A percentile compares a stretch with the other conserved stretches of the same genome.
Conservation (phyloP, 2,329 filamentous ascomycete species). For the Aspergillus pseudotamarii region DNA sequence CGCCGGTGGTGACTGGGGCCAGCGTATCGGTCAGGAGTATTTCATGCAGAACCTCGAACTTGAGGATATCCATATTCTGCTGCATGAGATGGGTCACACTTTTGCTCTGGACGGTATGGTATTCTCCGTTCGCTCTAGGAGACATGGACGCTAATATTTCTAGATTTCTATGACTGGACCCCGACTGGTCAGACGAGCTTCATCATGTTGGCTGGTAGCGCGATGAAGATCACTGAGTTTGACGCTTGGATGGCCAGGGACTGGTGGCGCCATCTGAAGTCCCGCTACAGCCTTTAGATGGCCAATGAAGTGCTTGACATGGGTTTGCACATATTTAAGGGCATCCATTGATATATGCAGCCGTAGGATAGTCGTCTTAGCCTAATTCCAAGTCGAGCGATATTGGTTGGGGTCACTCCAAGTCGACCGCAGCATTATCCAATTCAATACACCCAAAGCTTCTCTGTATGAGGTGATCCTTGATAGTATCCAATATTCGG, state of each 20-base stretch:
- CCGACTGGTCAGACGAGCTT: slow-evolving; percentile 16
- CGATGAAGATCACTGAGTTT: slow-evolving; percentile 20
- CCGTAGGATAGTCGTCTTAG: too few species aligned
- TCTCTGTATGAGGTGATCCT: too few species aligned
- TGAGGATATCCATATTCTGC: slow-evolving; percentile 19
- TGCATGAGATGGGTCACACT: slow-evolving; percentile 22
- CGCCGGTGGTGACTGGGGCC: slow-evolving; percentile 21
- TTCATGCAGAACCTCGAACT: slow-evolving; percentile 16
- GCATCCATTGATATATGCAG: too few species aligned
- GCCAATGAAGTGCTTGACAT: background rate
- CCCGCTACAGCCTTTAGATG: slow-evolving; percentile 15
- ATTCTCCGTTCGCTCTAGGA: background rate
- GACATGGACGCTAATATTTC: background rate
- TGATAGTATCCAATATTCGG: too few species aligned
- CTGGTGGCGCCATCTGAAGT: slow-evolving; percentile 22
- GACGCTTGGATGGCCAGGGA: slow-evolving; percentile 21
- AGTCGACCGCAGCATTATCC: background rate
- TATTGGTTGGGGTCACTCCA: background rate
- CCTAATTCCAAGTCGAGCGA: background rate
- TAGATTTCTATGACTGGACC: slow-evolving; percentile 23
- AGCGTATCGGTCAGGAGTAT: slow-evolving; percentile 18
- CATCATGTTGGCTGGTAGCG: slow-evolving; percentile 21
- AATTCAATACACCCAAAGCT: too few species aligned
- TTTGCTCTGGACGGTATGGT: slow-evolving; percentile 19
- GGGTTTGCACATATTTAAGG: too few species aligned